These are phyloP conservation scores for Dryas alaskensis DNA, from an alignment of 306 rosid genomes.

Conservation along the genomic window DNA sequence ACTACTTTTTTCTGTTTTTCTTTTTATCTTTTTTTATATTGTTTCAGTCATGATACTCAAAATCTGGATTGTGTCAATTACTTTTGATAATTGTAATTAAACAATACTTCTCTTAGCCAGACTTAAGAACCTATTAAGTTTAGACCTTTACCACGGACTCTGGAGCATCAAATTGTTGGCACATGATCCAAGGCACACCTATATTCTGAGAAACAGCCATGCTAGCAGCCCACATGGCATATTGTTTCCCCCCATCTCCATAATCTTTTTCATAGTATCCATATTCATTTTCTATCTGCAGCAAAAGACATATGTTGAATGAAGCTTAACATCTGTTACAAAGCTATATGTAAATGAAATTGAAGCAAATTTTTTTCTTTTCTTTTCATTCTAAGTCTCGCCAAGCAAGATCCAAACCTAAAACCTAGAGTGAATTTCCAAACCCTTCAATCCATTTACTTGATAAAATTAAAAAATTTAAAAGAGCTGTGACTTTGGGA, in stretches of 20 bases:
- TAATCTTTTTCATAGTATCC: constrained; percentile 71
- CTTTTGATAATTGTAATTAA: background rate
- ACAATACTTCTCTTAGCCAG: constrained; percentile 7
- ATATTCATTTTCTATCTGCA: constrained; percentile 92
- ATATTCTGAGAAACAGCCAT: constrained; percentile 87
- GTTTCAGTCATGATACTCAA: background rate
- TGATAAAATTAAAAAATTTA: background rate
- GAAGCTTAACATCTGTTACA: constrained; percentile 14
- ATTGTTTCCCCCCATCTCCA: constrained; percentile 78
- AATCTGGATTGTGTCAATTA: constrained; percentile 15
- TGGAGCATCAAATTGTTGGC: constrained; percentile 97
- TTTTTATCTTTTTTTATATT: background rate
- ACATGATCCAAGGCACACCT: constrained; percentile 96
- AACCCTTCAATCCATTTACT: background rate
- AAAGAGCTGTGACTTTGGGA: background rate
- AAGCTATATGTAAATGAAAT: constrained; percentile 17
- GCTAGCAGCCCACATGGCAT: constrained; percentile 88
- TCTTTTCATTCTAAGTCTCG: background rate
- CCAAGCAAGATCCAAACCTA: background rate
- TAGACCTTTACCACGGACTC: constrained; percentile 69
- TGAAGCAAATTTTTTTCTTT: background rate
- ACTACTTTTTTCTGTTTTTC: background rate
- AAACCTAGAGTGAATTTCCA: background rate
- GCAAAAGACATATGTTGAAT: constrained; percentile 9
- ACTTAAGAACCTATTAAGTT: background rate